Conservation (phyloP, 73 alveolate genomes). For the Paramecium sexaurelia region DNA sequence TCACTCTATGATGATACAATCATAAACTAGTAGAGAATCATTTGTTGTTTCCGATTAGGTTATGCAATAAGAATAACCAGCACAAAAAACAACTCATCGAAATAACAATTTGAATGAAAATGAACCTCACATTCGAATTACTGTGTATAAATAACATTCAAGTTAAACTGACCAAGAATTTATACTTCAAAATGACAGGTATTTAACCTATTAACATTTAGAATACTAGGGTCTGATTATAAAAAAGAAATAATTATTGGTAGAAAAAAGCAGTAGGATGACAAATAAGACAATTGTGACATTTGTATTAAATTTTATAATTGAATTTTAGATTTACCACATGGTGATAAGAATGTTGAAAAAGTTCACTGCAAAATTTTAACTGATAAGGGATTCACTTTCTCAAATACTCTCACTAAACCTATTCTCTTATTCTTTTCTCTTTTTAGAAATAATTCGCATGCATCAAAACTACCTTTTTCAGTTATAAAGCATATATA, state of each 20-base stretch:
- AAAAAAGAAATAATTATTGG: conserved; percentile 46
- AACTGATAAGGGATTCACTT: conserved; percentile 27
- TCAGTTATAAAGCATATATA: conserved; percentile 11
- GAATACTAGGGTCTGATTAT: background rate
- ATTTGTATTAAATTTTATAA: background rate
- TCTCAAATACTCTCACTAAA: background rate
- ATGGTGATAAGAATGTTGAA: conserved; percentile 52
- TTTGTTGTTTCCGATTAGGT: background rate
- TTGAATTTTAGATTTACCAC: background rate
- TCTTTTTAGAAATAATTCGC: background rate
- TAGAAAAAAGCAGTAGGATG: conserved; percentile 7
- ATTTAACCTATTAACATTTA: background rate
- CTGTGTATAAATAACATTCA: conserved; percentile 25
- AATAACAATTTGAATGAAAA: conserved; percentile 5
- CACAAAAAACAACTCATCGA: background rate
- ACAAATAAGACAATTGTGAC: background rate
- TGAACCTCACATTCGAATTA: conserved; percentile 23
- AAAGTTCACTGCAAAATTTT: conserved; percentile 20
- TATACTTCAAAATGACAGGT: conserved; percentile 44
- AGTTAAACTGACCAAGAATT: background rate
- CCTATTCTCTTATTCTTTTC: background rate
- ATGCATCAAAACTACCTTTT: background rate
- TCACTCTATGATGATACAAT: background rate
- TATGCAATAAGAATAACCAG: background rate
- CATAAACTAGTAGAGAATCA: background rate